A percentile compares a stretch with the other conserved stretches of the same genome.
Evolutionary conservation across 148 eudicot species (phyloP).

Genomic region (Persicaria maculosa): DNA sequence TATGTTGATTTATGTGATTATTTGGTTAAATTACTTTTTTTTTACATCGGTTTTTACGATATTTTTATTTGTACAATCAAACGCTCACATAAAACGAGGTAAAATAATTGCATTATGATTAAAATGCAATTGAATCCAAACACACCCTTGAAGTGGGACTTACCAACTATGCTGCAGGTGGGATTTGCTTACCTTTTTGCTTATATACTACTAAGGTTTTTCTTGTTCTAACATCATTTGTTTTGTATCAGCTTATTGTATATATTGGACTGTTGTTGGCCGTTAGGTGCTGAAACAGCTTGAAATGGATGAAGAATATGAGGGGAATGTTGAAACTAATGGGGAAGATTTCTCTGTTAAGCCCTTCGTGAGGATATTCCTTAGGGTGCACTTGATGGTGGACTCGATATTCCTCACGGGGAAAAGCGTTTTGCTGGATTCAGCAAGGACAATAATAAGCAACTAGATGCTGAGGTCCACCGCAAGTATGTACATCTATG

Average conservation of each 20-base stretch:
- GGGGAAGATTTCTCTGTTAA: slow-evolving; percentile 90
- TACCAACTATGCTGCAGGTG: slow-evolving; percentile 77
- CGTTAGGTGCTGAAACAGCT: slow-evolving; percentile 59
- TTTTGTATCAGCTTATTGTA: slow-evolving; percentile 49
- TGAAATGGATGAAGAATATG: slow-evolving; percentile 62
- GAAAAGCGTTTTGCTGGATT: slow-evolving; percentile 85
- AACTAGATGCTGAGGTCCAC: slow-evolving; percentile 70
- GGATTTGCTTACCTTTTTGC: neutral
- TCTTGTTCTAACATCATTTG: neutral
- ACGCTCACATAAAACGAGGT: too few species aligned
- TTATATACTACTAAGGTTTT: neutral
- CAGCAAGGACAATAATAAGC: slow-evolving; percentile 54
- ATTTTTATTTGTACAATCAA: too few species aligned
- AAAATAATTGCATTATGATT: too few species aligned
- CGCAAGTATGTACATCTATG: too few species aligned
- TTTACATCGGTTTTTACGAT: too few species aligned
- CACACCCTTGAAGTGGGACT: slow-evolving; percentile 71
- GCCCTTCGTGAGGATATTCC: too few species aligned
- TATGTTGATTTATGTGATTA: too few species aligned
- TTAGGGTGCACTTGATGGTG: slow-evolving; percentile 78
- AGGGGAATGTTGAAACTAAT: slow-evolving; percentile 75
- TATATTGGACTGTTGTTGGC: slow-evolving; percentile 78
- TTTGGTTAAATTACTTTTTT: too few species aligned
- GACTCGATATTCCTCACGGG: slow-evolving; percentile 67
- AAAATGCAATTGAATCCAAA: too few species aligned